A percentile compares a stretch with the other conserved stretches of the same genome.
Conservation (phyloP, 2,329 filamentous ascomycete genomes). For the Myotisia sp. region DNA sequence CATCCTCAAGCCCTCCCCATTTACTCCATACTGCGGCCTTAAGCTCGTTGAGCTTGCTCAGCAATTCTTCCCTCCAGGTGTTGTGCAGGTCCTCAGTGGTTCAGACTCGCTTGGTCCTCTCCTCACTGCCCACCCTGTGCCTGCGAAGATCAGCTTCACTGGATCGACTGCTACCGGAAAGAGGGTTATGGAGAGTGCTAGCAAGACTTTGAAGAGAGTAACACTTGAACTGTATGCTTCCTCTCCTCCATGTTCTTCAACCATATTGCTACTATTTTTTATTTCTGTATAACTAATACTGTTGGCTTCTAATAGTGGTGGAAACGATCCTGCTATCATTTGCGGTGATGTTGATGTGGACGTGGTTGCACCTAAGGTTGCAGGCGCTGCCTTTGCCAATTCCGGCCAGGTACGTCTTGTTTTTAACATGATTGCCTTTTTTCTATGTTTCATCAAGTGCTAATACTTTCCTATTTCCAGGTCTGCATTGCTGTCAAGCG, state of each 20-base stretch:
- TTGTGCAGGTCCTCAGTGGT: conserved; percentile 42
- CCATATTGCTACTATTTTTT: conserved; percentile 12
- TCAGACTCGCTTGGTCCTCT: conserved; percentile 40
- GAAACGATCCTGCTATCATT: conserved; percentile 43
- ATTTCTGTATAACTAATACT: not conserved
- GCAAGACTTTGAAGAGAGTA: conserved; percentile 40
- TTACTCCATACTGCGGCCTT: conserved; percentile 39
- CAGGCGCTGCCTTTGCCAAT: conserved; percentile 38
- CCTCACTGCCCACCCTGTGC: conserved; percentile 41
- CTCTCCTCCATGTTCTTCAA: conserved; percentile 23
- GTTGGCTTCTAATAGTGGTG: conserved; percentile 23
- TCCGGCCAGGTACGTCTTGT: conserved; percentile 42
- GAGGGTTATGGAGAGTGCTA: conserved; percentile 36
- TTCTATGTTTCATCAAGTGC: not conserved
- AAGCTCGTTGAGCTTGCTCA: conserved; percentile 40
- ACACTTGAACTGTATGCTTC: conserved; percentile 32
- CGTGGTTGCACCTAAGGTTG: conserved; percentile 30
- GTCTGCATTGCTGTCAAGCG: conserved; percentile 45
- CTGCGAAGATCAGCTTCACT: conserved; percentile 46
- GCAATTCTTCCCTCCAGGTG: conserved; percentile 40
- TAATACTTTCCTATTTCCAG: conserved; percentile 14
- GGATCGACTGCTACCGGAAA: conserved; percentile 40
- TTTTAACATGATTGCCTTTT: conserved; percentile 38
- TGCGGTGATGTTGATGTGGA: conserved; percentile 40
- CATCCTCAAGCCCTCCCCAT: conserved; percentile 43